Percentiles rank a stretch among this genome's conserved stretches.
Conservation (phyloP, 1,284 basidiomycete genomes). For the Gymnopus androsaceus region DNA sequence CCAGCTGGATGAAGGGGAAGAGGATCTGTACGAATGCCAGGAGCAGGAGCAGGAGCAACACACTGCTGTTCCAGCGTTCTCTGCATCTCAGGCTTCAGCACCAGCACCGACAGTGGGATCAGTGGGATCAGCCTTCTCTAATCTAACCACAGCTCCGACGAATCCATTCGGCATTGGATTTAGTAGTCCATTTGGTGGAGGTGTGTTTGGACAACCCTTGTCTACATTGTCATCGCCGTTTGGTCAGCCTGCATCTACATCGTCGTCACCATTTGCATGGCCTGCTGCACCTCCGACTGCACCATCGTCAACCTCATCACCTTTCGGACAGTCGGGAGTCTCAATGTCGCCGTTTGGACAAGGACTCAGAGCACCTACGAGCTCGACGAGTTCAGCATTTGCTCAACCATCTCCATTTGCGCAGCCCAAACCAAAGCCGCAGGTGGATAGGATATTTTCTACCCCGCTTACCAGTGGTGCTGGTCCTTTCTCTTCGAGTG, state of each 20-base stretch:
- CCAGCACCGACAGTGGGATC: too few species aligned
- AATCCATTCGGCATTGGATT: conserved; percentile 19
- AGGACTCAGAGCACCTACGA: too few species aligned
- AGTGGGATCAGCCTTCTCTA: conserved; percentile 15
- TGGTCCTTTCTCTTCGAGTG: too few species aligned
- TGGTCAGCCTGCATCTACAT: neutral
- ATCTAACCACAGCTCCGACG: conserved; percentile 9
- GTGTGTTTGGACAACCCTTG: neutral
- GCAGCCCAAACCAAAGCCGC: too few species aligned
- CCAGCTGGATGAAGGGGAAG: conserved; percentile 18
- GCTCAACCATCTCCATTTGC: too few species aligned
- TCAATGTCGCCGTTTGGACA: too few species aligned
- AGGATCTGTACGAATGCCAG: too few species aligned
- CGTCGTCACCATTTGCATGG: neutral
- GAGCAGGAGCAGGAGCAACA: conserved; percentile 8
- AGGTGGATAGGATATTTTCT: too few species aligned
- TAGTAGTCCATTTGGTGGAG: neutral
- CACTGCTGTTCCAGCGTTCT: too few species aligned
- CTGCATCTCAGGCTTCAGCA: neutral
- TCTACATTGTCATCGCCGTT: neutral
- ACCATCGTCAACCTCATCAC: neutral
- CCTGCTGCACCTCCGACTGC: neutral
- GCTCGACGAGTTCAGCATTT: too few species aligned
- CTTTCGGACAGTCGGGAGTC: too few species aligned
- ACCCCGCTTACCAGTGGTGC: too few species aligned